Evolutionary conservation across 2,329 filamentous ascomycete species (phyloP).

Genomic region (Mariannaea sp.): DNA sequence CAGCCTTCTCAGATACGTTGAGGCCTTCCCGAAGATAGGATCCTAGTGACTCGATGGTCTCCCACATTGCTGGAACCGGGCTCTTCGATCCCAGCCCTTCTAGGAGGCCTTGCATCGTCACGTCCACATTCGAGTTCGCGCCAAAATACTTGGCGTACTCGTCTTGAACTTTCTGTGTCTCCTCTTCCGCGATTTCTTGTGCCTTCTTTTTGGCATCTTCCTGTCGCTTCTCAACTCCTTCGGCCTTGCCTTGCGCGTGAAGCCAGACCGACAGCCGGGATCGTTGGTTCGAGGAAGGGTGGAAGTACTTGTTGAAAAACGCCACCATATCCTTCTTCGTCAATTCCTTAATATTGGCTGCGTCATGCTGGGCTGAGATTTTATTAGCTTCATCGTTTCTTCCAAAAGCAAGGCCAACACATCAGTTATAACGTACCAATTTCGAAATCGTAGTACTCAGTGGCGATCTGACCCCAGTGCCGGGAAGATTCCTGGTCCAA

Average conservation of each 20-base stretch:
- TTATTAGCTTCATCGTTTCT: too few relatives aligned
- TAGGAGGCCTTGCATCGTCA: conserved; percentile 6
- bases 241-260: conserved; percentile 67
- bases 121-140: conserved; percentile 2
- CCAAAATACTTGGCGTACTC: conserved; percentile 17
- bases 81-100: conserved; percentile 12
- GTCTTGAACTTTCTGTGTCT: conserved; percentile 9
- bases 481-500: conserved; percentile 80
- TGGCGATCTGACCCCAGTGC: conserved; percentile 84
- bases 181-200: conserved; percentile 27
- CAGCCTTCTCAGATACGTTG: conserved; percentile 8
- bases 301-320: conserved; percentile 79
- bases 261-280: conserved; percentile 88
- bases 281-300: conserved; percentile 71
- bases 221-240: conserved; percentile 55
- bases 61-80: conserved; percentile 10
- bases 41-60: conserved; percentile 15
- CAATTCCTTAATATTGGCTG: conserved; percentile 71
- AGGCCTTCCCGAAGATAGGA: conserved; percentile 13
- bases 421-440: conserved; percentile 66
- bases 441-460: conserved; percentile 88
- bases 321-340: conserved; percentile 79
- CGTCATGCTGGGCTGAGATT: conserved; percentile 72
- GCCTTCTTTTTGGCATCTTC: conserved; percentile 47
- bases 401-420: too few relatives aligned